Base-by-base conservation (phyloP, 1,284 basidiomycete genomes). In the Trametes hirsuta region DNA sequence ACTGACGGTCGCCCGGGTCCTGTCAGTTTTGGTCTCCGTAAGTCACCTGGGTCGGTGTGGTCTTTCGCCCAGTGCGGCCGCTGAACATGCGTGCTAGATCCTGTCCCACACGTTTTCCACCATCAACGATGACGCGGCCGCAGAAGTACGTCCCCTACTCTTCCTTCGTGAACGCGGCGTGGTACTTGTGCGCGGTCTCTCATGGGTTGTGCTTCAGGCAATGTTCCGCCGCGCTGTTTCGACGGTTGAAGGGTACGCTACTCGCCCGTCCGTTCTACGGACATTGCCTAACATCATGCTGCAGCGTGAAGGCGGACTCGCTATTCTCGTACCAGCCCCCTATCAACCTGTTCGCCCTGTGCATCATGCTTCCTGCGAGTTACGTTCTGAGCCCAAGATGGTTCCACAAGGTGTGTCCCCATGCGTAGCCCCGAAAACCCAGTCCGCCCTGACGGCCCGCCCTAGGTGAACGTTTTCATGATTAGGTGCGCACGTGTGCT, bases 311-410 rank as follows among this genome's bases (percentile, higher is more conserved):
- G 68, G 88, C 89, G 50, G 95, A 97, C 71, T 94, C 88, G 2
- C 76, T 98, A 14, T 97, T 97, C 74, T 94, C 92, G 34, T 98
- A 97, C 71, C 93, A 95, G 69, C 91, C 95, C 1, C 95, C 95
- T 0, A 79, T 97, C 68, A 97, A 96, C 73, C 75, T 97, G 4
- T 65, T 94, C 44, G 94, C 94, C 0, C 76, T 96, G 11, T 85
- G 86, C 53, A 77, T 95, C 61, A 90, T 97, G 83, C 81, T 93
- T 63, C 94, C 94, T 0, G 81, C 91, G 34, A 92, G 88, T 65
- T 94, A 91, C 70, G 77, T 93, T 44, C 79, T 96, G 34, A 79
- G 81, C 1, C 88, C 89, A 30, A 78, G 89, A 52, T 93, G 91
- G 91, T 94, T 94, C 71, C 93, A 95, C 70, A 95, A 95, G 78